Conservation (phyloP, 306 rosid genomes). For the Alnus rubra region DNA sequence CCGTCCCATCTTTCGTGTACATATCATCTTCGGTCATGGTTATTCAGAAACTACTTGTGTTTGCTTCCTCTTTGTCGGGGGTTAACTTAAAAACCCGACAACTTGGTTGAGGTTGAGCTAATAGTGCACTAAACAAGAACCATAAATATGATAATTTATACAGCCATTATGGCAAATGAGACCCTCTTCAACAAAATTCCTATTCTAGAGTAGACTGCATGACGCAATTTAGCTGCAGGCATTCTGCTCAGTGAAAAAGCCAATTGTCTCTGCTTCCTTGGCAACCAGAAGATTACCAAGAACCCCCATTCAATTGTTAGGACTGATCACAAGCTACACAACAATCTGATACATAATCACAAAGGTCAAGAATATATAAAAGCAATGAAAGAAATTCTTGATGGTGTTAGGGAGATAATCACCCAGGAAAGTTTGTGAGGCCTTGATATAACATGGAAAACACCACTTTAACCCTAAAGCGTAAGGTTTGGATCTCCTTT, state of each 20-base stretch:
- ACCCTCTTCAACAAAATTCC: neutral
- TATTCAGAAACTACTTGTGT: slow-evolving; percentile 11
- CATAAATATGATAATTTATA: neutral
- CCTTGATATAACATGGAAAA: too few species aligned
- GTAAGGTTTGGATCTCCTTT: too few species aligned
- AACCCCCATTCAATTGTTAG: too few species aligned
- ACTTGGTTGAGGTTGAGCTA: neutral
- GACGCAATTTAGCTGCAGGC: neutral
- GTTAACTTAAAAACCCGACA: neutral
- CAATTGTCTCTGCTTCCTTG: neutral
- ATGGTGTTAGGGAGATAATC: too few species aligned
- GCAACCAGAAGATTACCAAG: too few species aligned
- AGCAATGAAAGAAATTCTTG: too few species aligned
- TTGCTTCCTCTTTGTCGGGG: neutral
- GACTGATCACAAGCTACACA: too few species aligned
- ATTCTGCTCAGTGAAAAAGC: neutral
- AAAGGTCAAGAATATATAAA: too few species aligned
- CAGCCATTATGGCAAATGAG: neutral
- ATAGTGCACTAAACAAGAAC: slow-evolving; percentile 9
- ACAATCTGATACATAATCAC: too few species aligned
- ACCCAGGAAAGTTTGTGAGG: too few species aligned
- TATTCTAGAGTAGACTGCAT: neutral
- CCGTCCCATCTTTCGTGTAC: slow-evolving; percentile 73
- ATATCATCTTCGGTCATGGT: slow-evolving; percentile 45
- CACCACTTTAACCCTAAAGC: too few species aligned